Percentiles rank a stretch among this genome's conserved stretches.
Conservation (phyloP, 2,329 filamentous ascomycete species). For the Gliomastix tumulicola region DNA sequence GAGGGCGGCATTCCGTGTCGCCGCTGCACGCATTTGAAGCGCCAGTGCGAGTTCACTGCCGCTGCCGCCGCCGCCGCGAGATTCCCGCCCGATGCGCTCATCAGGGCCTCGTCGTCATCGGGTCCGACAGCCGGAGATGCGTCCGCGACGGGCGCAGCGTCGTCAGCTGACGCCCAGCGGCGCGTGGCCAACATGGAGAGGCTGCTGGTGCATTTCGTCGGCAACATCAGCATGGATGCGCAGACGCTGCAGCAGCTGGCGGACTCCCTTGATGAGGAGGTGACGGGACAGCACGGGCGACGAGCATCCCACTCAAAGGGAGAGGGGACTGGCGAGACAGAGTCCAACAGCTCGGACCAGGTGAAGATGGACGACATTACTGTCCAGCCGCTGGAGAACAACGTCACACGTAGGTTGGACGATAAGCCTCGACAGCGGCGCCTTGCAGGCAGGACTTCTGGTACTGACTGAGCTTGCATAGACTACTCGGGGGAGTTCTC, state of each 20-base stretch:
- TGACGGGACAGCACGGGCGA: no score
- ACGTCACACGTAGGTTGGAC: conserved; percentile 30
- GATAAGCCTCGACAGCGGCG: background rate
- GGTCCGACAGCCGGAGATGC: background rate
- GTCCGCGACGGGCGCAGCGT: background rate
- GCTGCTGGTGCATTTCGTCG: conserved; percentile 37
- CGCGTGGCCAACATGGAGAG: conserved; percentile 31
- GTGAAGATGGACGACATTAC: conserved; percentile 25
- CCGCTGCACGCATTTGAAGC: conserved; percentile 41
- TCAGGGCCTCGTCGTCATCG: background rate
- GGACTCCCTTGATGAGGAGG: conserved; percentile 13
- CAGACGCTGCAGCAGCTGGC: conserved; percentile 27
- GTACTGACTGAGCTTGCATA: conserved; percentile 10
- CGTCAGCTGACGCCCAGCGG: conserved; percentile 3
- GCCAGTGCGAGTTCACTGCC: conserved; percentile 36
- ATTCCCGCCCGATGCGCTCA: no score
- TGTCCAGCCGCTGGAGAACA: conserved; percentile 30
- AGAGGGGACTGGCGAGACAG: no score
- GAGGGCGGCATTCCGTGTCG: conserved; percentile 48
- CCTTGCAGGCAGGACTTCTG: no score
- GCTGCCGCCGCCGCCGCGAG: background rate
- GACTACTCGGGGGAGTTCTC: conserved; percentile 46
- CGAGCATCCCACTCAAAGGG: no score
- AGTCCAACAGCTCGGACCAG: conserved; percentile 4
- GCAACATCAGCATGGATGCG: conserved; percentile 16